Base-by-base conservation (phyloP, 2,329 filamentous ascomycete species). In the Coniochaeta pulveracea region DNA sequence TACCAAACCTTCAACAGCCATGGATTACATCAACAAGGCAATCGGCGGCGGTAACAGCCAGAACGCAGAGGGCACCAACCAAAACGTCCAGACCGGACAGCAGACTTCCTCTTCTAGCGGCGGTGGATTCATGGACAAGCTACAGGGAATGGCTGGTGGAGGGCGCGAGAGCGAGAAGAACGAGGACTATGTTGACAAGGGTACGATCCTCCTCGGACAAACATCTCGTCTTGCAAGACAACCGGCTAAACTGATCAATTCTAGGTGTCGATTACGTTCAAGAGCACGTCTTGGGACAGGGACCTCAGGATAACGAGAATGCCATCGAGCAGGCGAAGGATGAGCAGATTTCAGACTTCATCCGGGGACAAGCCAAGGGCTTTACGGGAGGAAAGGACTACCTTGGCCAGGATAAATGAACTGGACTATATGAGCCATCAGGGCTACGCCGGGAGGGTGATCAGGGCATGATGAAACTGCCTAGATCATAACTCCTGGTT, bases 311-410 rank as follows among this genome's bases (percentile, higher is more conserved):
- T 58, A 83, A 85, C 51, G 80, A 80, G 56, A 65, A 56, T 33
- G 84, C 84, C 5, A 50, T 76, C 14, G 85, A 93, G 60, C 84
- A 93, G 59, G 80, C 79, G 46, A 88, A 89, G 62, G 85, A 91
- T 52, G 79, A 85, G 56, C 64, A 80, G 52, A 83, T 88, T 45
- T 76, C 72, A 18, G 79, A 85, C 52, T 78, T 71, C 53, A 74
- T 89, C 45, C 72, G 83, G 23, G 57, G 55, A 26, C 63, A 80
- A 56, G 88, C 85, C 68, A 85, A 85, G 67, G 58, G 46, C 29
- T 50, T 58, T 0, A 80, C 78, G 0, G 84, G 84, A n/a, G n/a
- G n/a, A n/a, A n/a, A n/a, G n/a, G n/a, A n/a, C n/a, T n/a, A n/a
- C n/a, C n/a, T n/a, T n/a, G n/a, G n/a, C n/a, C n/a, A n/a, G n/a